Base-by-base conservation (phyloP, 371 early-diverging fungal genomes). In the Parasitella parasitica region DNA sequence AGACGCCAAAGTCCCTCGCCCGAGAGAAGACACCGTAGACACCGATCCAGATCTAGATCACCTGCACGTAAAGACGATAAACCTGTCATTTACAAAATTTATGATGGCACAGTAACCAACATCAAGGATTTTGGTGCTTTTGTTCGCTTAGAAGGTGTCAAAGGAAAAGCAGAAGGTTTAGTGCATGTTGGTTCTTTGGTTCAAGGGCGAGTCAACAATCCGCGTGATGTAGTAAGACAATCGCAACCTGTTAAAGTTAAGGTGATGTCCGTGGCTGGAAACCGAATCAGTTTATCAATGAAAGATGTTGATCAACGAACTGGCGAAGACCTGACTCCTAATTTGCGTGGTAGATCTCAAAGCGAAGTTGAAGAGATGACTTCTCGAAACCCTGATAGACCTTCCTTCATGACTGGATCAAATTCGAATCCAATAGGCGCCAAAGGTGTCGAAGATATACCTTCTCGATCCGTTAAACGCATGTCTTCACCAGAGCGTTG, bases 401-500 rank as follows among this genome's bases (percentile, higher is more conserved):
- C 90, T 6, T 81, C 67, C 13, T 69, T 55, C 12, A 26, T 64
- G n/a, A 39, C 63, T 22, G 80, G 71, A 35, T 57, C 69, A 13
- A 67, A 71, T 3, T 39, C 62, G 11, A 80, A 76, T 15, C 6
- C 64, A 20, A 27, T 49, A 22, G 37, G 51, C 8, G 49, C 43
- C 6, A 57, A 37, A 30, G 72, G 85, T 24, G 88, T 87, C 6
- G 89, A 88, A 16, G 84, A 84, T 26, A 86, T 83, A 15, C 80
- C 85, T 18, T 77, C 80, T 5, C 77, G 85, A 4, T 81, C 82
- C 9, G 75, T 87, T 13, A 96, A 98, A 71, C 89, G 99, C 6
- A 82, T 97, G 71, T 89, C 97, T 6, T 97, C 97, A 7, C 97
- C 97, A 0, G 99, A 98, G 71, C 89, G 93, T 28, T 98, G 92